These are phyloP conservation scores for Shiraia sp. DNA, from an alignment of 2,329 filamentous ascomycete genomes.

Conservation along the genomic window DNA sequence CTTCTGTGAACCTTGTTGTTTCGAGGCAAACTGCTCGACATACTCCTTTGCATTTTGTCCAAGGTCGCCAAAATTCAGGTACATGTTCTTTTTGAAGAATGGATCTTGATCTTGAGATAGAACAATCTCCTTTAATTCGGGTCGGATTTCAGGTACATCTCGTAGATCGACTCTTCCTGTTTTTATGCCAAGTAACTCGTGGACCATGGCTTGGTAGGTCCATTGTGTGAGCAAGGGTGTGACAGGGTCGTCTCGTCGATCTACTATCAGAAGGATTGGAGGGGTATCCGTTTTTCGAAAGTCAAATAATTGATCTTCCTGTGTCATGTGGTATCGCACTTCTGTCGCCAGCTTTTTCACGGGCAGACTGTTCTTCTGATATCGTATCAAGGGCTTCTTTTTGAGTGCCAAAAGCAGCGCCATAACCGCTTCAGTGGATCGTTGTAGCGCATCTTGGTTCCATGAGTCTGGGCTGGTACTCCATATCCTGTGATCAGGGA, in stretches of 20 bases:
- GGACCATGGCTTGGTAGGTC: constrained; percentile 99
- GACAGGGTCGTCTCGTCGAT: constrained; percentile 90
- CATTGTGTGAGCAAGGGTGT: constrained; percentile 94
- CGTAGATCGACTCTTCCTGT: constrained; percentile 93
- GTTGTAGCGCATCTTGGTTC: constrained; percentile 85
- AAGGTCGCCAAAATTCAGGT: constrained; percentile 93
- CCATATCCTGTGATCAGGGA: constrained; percentile 79
- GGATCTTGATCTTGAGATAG: constrained; percentile 96
- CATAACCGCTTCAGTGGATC: constrained; percentile 84
- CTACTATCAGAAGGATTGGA: constrained; percentile 86
- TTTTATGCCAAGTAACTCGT: constrained; percentile 89
- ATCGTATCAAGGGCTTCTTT: constrained; percentile 94
- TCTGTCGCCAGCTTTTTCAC: constrained; percentile 93
- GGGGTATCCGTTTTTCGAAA: constrained; percentile 94
- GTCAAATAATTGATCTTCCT: constrained; percentile 95
- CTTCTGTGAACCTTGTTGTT: constrained; percentile 94
- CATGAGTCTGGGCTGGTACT: constrained; percentile 79
- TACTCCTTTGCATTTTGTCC: constrained; percentile 98
- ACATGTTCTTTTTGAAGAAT: constrained; percentile 99
- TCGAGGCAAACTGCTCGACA: constrained; percentile 95
- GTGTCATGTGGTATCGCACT: constrained; percentile 87
- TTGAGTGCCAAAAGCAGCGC: constrained; percentile 86
- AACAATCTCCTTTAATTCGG: constrained; percentile 91
- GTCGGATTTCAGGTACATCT: constrained; percentile 78
- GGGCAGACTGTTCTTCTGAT: constrained; percentile 85